Conservation (phyloP, 768 basidiomycete species). For the Suillus placidus region DNA sequence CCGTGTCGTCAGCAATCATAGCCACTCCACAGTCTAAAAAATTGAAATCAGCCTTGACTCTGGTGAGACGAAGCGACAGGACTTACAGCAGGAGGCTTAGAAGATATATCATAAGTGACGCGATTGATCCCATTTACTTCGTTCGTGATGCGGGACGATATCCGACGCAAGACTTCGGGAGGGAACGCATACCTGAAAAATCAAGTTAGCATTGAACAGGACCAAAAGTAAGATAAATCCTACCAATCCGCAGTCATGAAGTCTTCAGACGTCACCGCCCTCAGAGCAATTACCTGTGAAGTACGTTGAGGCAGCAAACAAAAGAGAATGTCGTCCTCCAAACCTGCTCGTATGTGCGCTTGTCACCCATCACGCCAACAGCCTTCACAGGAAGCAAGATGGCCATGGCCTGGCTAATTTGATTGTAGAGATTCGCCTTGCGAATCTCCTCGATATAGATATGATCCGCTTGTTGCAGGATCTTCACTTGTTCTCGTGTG, state of each 20-base stretch:
- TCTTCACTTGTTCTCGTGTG: constrained; percentile 88
- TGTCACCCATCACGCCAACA: constrained; percentile 97
- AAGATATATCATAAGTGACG: constrained; percentile 94
- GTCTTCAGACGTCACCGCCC: constrained; percentile 97
- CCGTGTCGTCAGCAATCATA: constrained; percentile 25
- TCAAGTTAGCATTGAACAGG: constrained; percentile 31
- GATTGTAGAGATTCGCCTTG: constrained; percentile 86
- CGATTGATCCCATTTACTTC: constrained; percentile 97
- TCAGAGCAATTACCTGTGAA: constrained; percentile 81
- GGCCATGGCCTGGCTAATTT: constrained; percentile 96
- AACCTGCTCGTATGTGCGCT: constrained; percentile 93
- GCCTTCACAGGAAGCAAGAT: constrained; percentile 95
- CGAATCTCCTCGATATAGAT: constrained; percentile 99
- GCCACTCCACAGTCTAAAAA: constrained; percentile 47
- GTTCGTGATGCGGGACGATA: constrained; percentile 97
- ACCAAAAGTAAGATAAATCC: constrained; percentile 21
- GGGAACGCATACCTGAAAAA: constrained; percentile 90
- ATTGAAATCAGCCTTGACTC: neutral
- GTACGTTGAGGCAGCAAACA: constrained; percentile 11
- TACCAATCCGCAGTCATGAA: constrained; percentile 99
- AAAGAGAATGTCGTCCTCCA: constrained; percentile 17
- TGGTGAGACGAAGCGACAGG: neutral
- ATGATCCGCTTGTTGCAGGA: constrained; percentile 87
- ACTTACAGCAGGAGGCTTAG: constrained; percentile 91
- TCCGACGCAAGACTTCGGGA: constrained; percentile 80